Base-by-base conservation (phyloP, 352 stramenopile species). In the Globisporangium apiculatum region DNA sequence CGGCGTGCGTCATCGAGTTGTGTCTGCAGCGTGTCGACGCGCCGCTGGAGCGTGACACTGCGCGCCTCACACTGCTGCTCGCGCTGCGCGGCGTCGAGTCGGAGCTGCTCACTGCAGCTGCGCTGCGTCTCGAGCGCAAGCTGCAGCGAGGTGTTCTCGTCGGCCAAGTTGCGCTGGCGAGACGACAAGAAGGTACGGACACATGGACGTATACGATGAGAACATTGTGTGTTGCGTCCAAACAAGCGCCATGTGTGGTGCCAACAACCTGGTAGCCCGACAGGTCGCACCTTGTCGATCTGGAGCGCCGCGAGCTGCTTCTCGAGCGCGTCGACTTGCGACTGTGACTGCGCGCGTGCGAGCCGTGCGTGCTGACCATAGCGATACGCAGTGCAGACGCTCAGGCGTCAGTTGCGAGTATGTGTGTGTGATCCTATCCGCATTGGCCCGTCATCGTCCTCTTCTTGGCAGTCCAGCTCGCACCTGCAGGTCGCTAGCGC, bases 401-500 rank as follows among this genome's bases (percentile, higher is more conserved):
- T 31, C 24, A 31, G 24, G 2, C 24, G 24, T 31, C 24, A 31
- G 24, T 24, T 1, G 18, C 18, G 18, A 24, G 18, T 24, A 24
- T 49, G 36, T 6, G 18, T 2, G 12, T 45, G 24, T 31, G 24
- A 31, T 31, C 24, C 24, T 31, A 31, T 2, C 24, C 24, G 24
- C 24, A 31, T 31, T 31, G 24, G 24, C 24, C 24, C 24, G 24
- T 3, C 24, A 3, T 31, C 24, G 24, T 31, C 24, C 24, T 31
- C 2, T 3, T 31, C 24, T 31, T 31, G 24, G 2, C 24, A 31
- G 24, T 31, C 24, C 24, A 31, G 24, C 35, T 40, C 53, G 36
- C 59, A 83, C 73, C 69, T 87, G 68, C 5, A 72, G 61, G 53
- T 86, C 67, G 3, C 64, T 76, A 9, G 58, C 57, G 18, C 61